phyloP scores from a whole-genome alignment of 306 rosid genomes.

The Vicia villosa region DNA sequence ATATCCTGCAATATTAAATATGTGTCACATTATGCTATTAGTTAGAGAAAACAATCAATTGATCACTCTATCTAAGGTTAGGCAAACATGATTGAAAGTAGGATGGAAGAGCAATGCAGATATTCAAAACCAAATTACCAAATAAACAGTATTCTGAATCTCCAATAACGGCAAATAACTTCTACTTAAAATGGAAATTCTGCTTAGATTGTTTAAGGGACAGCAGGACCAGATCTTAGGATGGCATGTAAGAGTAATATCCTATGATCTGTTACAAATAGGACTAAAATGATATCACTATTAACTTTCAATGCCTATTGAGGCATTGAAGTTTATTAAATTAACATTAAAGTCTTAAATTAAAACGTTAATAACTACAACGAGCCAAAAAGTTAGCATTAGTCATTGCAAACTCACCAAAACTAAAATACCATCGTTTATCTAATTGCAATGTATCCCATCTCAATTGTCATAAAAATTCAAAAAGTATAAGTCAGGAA shows the following conservation, averaged over 20 bases:
- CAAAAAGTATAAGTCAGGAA: neutral
- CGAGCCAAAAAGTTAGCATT: constrained; percentile 17
- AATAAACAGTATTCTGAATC: constrained; percentile 26
- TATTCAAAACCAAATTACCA: constrained; percentile 17
- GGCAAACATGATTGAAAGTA: constrained; percentile 16
- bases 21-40: constrained; percentile 34
- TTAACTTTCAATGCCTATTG: neutral
- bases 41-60: constrained; percentile 17
- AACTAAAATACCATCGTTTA: neutral
- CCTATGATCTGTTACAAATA: constrained; percentile 10
- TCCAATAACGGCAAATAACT: constrained; percentile 23
- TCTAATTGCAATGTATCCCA: neutral
- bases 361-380: neutral
- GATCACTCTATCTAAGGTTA: constrained; percentile 9
- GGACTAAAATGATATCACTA: neutral
- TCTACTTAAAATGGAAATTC: constrained; percentile 10
- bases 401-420: neutral
- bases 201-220: neutral
- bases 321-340: neutral
- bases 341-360: constrained; percentile 17
- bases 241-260: constrained; percentile 7
- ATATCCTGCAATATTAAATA: constrained; percentile 66
- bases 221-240: constrained; percentile 28
- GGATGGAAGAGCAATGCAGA: constrained; percentile 27
- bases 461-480: neutral